A percentile compares a stretch with the other conserved stretches of the same genome.
Evolutionary conservation across 2,329 filamentous ascomycete genomes (phyloP).

Genomic region (Aspergillus ruber): DNA sequence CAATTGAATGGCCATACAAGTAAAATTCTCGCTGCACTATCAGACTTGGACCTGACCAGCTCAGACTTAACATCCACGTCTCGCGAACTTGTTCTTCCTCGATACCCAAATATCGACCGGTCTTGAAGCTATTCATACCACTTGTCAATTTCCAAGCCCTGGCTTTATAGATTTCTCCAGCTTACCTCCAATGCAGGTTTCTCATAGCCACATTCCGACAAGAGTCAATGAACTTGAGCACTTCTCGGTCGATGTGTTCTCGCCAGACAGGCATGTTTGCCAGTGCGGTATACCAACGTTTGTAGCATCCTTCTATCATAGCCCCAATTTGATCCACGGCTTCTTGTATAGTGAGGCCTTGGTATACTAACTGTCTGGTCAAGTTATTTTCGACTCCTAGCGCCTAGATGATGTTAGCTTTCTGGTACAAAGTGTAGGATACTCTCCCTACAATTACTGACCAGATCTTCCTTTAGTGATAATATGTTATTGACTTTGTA

Average conservation of each 20-base stretch:
- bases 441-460: no score
- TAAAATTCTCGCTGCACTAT: no score
- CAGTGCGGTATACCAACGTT: slow-evolving; percentile 4
- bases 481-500: no score
- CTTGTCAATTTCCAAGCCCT: background rate
- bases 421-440: no score
- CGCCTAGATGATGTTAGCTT: no score
- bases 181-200: slow-evolving; percentile 2
- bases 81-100: slow-evolving; percentile 1
- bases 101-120: slow-evolving; percentile 1
- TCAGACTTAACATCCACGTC: slow-evolving; percentile 1
- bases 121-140: background rate
- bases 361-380: background rate
- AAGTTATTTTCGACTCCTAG: background rate
- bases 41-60: no score
- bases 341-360: background rate
- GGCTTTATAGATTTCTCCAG: background rate
- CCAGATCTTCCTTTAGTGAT: no score
- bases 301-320: slow-evolving; percentile 3
- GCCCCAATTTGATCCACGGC: background rate
- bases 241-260: slow-evolving; percentile 2
- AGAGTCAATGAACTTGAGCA: slow-evolving; percentile 3
- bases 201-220: slow-evolving; percentile 2
- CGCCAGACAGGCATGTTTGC: slow-evolving; percentile 3
- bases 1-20: no score